Percentiles rank a stretch among this genome's conserved stretches.
Conservation (phyloP, 1,284 basidiomycete species). For the Coniferiporia sulphurascens region DNA sequence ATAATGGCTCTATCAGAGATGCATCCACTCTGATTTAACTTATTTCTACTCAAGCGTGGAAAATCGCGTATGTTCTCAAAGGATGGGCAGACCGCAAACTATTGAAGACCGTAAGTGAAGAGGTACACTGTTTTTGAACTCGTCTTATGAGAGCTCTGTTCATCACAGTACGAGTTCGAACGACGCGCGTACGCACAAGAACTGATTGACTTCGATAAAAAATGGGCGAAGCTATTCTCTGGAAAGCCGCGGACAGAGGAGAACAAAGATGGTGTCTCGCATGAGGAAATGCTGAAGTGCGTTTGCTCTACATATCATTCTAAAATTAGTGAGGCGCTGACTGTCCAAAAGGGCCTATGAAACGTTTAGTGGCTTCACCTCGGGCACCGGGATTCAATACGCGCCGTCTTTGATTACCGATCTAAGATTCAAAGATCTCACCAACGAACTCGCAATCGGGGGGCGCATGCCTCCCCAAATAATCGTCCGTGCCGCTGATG, state of each 20-base stretch:
- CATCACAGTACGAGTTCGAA: slow-evolving; percentile 61
- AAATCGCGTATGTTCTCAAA: slow-evolving; percentile 66
- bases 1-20: slow-evolving; percentile 9
- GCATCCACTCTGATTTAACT: background rate
- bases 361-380: slow-evolving; percentile 53
- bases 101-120: slow-evolving; percentile 57
- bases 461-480: slow-evolving; percentile 55
- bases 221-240: slow-evolving; percentile 71
- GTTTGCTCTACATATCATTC: slow-evolving; percentile 18
- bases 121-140: background rate
- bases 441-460: slow-evolving; percentile 49
- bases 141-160: background rate
- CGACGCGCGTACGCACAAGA: slow-evolving; percentile 73
- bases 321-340: background rate
- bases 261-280: slow-evolving; percentile 57
- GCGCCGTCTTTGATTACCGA: slow-evolving; percentile 47
- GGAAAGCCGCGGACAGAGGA: slow-evolving; percentile 61
- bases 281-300: slow-evolving; percentile 59
- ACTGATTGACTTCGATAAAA: slow-evolving; percentile 76
- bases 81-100: slow-evolving; percentile 64
- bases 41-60: slow-evolving; percentile 57
- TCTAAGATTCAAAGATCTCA: slow-evolving; percentile 38
- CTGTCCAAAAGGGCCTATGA: slow-evolving; percentile 44
- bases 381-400: slow-evolving; percentile 64
- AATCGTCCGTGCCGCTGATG: slow-evolving; percentile 60